Evolutionary conservation across 2,329 filamentous ascomycete species (phyloP), one percentile per base, ranked within the genome.

Genomic region (Fusarium virguliforme): DNA sequence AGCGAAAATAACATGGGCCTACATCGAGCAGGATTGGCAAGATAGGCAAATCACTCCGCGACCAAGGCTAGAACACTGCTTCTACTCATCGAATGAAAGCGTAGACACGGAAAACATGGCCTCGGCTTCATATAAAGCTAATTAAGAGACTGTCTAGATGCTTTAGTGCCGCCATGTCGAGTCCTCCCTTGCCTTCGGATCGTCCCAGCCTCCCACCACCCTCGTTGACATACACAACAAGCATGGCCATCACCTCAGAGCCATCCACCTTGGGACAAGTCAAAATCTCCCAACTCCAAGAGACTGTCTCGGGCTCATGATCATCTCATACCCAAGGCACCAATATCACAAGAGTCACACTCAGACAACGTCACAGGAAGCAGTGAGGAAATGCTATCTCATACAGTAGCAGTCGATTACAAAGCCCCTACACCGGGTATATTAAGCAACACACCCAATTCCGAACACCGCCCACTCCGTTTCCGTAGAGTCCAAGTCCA

Each of bases 391-490:
- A 56, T 37, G 28, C 15, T 60, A 61, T 37, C 59, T 57, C 60
- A 34, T 62, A 64, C 60, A 68, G 54, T 57, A 62, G 59, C 46
- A 74, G 57, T 61, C 26, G 50, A 70, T 60, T 72, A 60, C 56
- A 50, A 56, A 65, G 68, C 72, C 65, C 70, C 64, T 68, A 63
- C 69, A 74, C 73, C 64, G 74, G 74, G 74, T 76, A 76, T 76
- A 75, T 75, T 64, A 74, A 72, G 66, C 60, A 74, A 48, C 61
- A 66, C 60, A 59, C 61, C 63, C 57, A 58, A 71, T 60, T 62
- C 74, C 59, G 43, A 75, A 76, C 71, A 75, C 73, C 73, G 38
- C 63, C 71, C 74, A 54, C 66, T 70, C 68, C 74, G 48, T 71
- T 54, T 71, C 70, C 67, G 51, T 58, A 48, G 40, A 46, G 41